phyloP scores from a whole-genome alignment of 352 stramenopile species.

The Globisporangium middletonii region DNA sequence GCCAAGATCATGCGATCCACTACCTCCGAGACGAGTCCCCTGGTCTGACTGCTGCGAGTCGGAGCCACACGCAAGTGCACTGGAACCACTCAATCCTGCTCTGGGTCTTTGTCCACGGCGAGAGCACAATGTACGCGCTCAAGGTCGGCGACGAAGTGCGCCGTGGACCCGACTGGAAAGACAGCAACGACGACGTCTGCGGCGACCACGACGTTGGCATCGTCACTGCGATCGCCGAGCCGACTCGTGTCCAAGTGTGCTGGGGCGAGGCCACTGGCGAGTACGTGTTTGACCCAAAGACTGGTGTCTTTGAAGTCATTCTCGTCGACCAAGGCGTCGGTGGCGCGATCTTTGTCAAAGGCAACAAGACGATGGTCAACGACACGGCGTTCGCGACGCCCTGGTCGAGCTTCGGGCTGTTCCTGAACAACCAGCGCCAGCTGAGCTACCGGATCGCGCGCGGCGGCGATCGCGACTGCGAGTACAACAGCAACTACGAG shows the following conservation, averaged over 20 bases:
- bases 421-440: slow-evolving; percentile 53
- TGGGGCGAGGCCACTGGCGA: slow-evolving; percentile 34
- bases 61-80: slow-evolving; percentile 23
- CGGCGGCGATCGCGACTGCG: slow-evolving; percentile 45
- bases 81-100: slow-evolving; percentile 81
- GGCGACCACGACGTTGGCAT: slow-evolving; percentile 23
- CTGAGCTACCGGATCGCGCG: slow-evolving; percentile 62
- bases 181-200: slow-evolving; percentile 14
- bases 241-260: slow-evolving; percentile 41
- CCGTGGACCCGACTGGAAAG: slow-evolving; percentile 43
- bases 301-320: slow-evolving; percentile 44
- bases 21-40: slow-evolving; percentile 36
- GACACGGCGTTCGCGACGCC: slow-evolving; percentile 35
- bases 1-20: background rate
- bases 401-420: slow-evolving; percentile 74
- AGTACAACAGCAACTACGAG: slow-evolving; percentile 63
- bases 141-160: slow-evolving; percentile 67
- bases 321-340: slow-evolving; percentile 44
- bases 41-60: slow-evolving; percentile 31
- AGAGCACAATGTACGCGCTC: slow-evolving; percentile 39
- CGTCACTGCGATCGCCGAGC: slow-evolving; percentile 35
- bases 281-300: slow-evolving; percentile 50
- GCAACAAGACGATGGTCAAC: slow-evolving; percentile 53
- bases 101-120: slow-evolving; percentile 54
- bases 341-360: slow-evolving; percentile 67